Conservation (phyloP, 139 green algal genomes). For the Chlamydomonas applanata region DNA sequence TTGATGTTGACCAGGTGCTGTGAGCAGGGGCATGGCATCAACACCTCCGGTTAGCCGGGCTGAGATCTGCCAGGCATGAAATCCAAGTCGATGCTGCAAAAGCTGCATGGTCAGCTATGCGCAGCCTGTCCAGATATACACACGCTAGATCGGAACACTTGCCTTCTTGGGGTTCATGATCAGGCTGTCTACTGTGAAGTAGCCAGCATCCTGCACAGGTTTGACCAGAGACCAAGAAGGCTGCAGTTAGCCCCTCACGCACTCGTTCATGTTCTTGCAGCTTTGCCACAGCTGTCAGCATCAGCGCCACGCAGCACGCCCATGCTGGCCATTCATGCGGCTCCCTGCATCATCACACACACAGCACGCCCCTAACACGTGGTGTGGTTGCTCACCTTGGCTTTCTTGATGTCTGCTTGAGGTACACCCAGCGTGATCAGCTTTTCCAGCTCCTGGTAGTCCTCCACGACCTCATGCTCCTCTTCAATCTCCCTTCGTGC, state of each 20-base stretch:
- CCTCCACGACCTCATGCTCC: constrained; percentile 32
- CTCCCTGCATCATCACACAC: too few relatives aligned
- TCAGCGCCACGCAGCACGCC: too few relatives aligned
- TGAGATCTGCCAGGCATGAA: neutral
- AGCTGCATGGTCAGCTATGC: too few relatives aligned
- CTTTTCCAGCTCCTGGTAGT: constrained; percentile 66
- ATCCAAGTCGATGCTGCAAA: too few relatives aligned
- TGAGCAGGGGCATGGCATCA: neutral
- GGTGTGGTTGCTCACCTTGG: too few relatives aligned
- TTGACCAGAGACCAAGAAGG: too few relatives aligned
- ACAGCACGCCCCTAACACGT: too few relatives aligned
- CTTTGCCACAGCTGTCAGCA: too few relatives aligned
- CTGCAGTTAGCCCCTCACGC: too few relatives aligned
- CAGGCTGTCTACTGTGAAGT: constrained; percentile 73
- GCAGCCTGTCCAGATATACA: neutral
- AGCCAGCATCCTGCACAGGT: constrained; percentile 81
- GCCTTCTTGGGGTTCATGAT: constrained; percentile 84
- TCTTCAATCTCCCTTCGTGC: neutral
- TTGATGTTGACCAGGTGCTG: constrained; percentile 85
- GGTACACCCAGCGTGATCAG: constrained; percentile 60
- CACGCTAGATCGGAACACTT: neutral
- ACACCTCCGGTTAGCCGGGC: neutral
- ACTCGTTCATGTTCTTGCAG: too few relatives aligned
- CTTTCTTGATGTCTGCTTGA: constrained; percentile 84
- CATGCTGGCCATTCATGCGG: too few relatives aligned